Evolutionary conservation across 2,329 filamentous ascomycete genomes (phyloP), one percentile per base, ranked within the genome.

Genomic region (Aureobasidium melanogenum): DNA sequence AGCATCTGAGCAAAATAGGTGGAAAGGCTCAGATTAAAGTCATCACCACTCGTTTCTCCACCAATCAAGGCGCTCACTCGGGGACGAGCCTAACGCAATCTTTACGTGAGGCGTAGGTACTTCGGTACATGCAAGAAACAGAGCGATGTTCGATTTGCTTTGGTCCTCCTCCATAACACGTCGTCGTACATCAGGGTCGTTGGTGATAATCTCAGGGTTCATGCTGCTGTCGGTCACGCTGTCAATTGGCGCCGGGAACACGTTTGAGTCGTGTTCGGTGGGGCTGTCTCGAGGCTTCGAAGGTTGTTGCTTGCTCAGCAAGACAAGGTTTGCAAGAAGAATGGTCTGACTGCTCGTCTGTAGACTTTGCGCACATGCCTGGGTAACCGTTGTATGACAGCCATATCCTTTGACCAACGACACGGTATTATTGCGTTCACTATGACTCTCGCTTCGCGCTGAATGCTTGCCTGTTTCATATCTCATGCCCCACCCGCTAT

Each of bases 71-170:
- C 22, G 17, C 6, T 19, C 41, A 28, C 36, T 57, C 54, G 54
- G 54, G 24, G 54, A 36, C 54, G 41, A 57, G 54, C 54, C 41
- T 46, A 57, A 57, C 54, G 39, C 54, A 41, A 57, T 38, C 22
- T 47, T 22, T 46, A n/a, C 39, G 38, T 30, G 52, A 38, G 52
- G 52, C 41, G 41, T 38, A 15, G 54, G 36, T 57, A 47, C 39
- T 57, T 57, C 54, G 54, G 54, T 38, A 57, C 54, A 57, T 57
- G 54, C 41, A 19, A 47, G 54, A 47, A 46, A 57, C 54, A 41
- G 44, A 47, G 30, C 39, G 19, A 12, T 57, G 39, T 14, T 47
- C 54, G 54, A 57, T 57, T 26, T 38, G 54, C 54, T 46, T 56
- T 57, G 54, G n/a, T 38, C 19, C 19, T 28, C 5, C 15, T 47